Conservation (phyloP, 495 filamentous ascomycete genomes). For the Chaetomium cochliodes region DNA sequence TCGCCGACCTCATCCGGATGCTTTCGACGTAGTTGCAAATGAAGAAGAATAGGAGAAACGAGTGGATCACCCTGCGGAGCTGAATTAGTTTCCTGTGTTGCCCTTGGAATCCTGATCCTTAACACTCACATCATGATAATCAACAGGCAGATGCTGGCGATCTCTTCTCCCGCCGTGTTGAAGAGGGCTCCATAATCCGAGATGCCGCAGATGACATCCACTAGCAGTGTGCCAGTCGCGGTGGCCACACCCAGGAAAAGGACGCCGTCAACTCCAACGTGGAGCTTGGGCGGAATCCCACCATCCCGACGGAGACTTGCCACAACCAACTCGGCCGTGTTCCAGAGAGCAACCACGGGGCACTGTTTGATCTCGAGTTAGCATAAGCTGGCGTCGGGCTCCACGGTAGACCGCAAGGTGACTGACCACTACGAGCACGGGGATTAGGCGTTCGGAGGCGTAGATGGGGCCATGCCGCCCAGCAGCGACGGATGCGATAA, state of each 20-base stretch:
- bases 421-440: conserved; percentile 15
- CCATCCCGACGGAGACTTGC: conserved; percentile 8
- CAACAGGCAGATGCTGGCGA: conserved; percentile 16
- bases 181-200: neutral
- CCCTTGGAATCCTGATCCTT: no score
- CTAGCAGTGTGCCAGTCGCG: conserved; percentile 9
- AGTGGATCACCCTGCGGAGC: conserved; percentile 24
- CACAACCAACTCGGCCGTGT: conserved; percentile 24
- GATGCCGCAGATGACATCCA: conserved; percentile 21
- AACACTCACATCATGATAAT: conserved; percentile 22
- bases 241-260: conserved; percentile 17
- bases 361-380: conserved; percentile 15
- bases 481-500: conserved; percentile 13
- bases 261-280: conserved; percentile 19
- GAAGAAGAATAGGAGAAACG: conserved; percentile 25
- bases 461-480: neutral
- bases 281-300: conserved; percentile 23
- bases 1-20: neutral
- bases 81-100: conserved; percentile 1
- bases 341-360: conserved; percentile 20
- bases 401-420: no score
- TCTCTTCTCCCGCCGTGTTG: conserved; percentile 14
- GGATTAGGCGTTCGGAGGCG: conserved; percentile 4
- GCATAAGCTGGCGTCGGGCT: neutral
- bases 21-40: conserved; percentile 15